A percentile compares a stretch with the other conserved stretches of the same genome.
These are phyloP conservation scores for Podaxis mareebaensis DNA, from an alignment of 768 basidiomycete genomes.

Conservation along the genomic window DNA sequence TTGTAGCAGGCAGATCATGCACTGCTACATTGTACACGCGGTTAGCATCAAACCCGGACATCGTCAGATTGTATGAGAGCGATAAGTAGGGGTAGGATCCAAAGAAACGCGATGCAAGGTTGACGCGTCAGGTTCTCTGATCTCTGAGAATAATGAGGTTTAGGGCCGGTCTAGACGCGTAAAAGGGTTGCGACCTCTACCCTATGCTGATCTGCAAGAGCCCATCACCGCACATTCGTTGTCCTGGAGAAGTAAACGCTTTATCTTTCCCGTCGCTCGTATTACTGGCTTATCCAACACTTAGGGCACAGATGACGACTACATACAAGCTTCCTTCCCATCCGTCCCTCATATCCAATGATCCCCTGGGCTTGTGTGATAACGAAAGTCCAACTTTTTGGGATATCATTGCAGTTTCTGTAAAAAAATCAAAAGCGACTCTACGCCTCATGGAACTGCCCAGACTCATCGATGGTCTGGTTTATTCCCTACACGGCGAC, in stretches of 20 bases:
- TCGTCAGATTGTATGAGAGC: slow-evolving; percentile 29
- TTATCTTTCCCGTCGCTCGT: not conserved
- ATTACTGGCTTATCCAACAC: not conserved
- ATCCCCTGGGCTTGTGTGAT: slow-evolving; percentile 31
- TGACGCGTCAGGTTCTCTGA: slow-evolving; percentile 14
- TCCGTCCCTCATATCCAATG: slow-evolving; percentile 22
- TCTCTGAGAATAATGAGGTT: slow-evolving; percentile 27
- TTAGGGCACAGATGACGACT: not conserved
- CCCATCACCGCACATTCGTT: not conserved
- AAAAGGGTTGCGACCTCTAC: not conserved
- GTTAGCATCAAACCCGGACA: slow-evolving; percentile 90
- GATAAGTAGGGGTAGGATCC: slow-evolving; percentile 6
- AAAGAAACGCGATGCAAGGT: slow-evolving; percentile 9
- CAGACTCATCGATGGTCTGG: slow-evolving; percentile 30
- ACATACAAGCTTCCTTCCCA: slow-evolving; percentile 29
- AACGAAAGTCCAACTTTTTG: slow-evolving; percentile 28
- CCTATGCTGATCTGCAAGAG: not conserved
- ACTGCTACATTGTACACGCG: slow-evolving; percentile 81
- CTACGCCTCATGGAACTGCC: slow-evolving; percentile 24
- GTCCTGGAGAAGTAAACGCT: not conserved
- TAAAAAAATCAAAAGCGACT: slow-evolving; percentile 20
- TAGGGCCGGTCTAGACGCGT: slow-evolving; percentile 37
- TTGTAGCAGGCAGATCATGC: slow-evolving; percentile 57
- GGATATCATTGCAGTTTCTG: slow-evolving; percentile 27
- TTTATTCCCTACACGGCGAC: slow-evolving; percentile 33